Evolutionary conservation across 1,284 basidiomycete species (phyloP), one percentile per base, ranked within the genome.

Genomic region (Ceratobasidium papillatum): DNA sequence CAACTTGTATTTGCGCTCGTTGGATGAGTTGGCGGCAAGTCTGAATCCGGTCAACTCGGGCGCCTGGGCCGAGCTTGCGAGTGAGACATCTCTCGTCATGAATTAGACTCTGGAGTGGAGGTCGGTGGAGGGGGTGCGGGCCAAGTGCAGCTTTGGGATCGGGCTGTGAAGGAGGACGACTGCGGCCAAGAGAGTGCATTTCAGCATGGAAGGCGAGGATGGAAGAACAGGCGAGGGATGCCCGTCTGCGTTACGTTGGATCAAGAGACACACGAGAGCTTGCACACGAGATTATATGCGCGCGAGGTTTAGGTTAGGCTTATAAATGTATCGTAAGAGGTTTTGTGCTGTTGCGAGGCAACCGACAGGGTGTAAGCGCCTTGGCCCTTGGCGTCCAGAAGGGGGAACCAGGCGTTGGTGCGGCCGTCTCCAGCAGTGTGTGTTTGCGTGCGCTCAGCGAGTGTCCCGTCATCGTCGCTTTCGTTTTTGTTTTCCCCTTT

Each of bases 281-380:
- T 9, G 19, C 9, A 47, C 9, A 32, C 4, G 52, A 54, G 27
- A 12, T 3, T 54, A 54, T 32, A 54, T 54, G 52, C 52, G 30
- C 19, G 5, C 3, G 49, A 27, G 49, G 8, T 25, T 12, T 11
- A 45, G 49, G 22, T 27, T 30, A 41, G 45, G 62, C 41, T 32
- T 47, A 34, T 64, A 64, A 49, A 64, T 45, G 25, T 59, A 47
- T 71, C 66, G 66, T 71, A 71, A 45, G 66, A 54, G 66, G 52
- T n/a, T 17, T 14, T 25, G 61, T n/a, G 38, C 14, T 17, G 66
- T 71, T 71, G 66, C 66, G 34, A 41, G 54, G 52, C 52, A 32
- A 59, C 36, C 11, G 43, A 59, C 54, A 56, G 36, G 56, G 56
- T 36, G 14, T 47, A 49, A 64, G 62, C 62, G 62, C 62, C 45